Base-by-base conservation (phyloP, 169 alveolate genomes). In the Plasmodium coatneyi region DNA sequence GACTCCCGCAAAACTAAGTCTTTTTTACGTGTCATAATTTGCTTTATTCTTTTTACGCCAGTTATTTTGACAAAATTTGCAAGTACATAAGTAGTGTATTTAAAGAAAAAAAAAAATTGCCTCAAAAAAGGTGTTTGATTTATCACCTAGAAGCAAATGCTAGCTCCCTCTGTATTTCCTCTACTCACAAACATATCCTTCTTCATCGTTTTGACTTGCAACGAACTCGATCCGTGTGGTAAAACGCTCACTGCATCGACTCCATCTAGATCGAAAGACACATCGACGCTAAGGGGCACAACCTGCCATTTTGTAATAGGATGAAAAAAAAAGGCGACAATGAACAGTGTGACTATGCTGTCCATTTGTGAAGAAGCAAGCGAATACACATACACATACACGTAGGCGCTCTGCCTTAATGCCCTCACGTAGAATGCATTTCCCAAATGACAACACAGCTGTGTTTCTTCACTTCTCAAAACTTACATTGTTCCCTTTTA, bases 91-190 rank as follows among this genome's bases (percentile, higher is more conserved):
- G 36, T 5, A 14, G 36, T 25, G 36, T 66, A 66, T 66, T 66
- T 66, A 56, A 56, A 39, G 9, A 39, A 39, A 39, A 39, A 39
- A 6, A 66, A 66, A 66, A 30, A 43, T 28, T 30, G 39, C 34
- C 76, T 2, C 52, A 74, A 3, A 49, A 74, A 86, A 74, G 43
- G 28, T 54, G 22, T 22, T 43, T 19, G 16, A 54, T 52, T 52
- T 56, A 30, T 82, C 25, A 52, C 82, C 71, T 89, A 94, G 52
- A 94, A 80, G 52, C 87, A 79, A 52, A 95, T 19, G n/a, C 95
- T 94, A 80, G 93, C 96, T 3, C 96, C 96, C 71, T 94, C 95
- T 16, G 92, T 32, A 66, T 94, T 71, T 25, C 95, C 95, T 74
- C 72, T 83, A 80, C 95, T n/a, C 28, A 95, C 89, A 74, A 95